Base-by-base conservation (phyloP, 495 filamentous ascomycete genomes). In the Aspergillus funiculosus region DNA sequence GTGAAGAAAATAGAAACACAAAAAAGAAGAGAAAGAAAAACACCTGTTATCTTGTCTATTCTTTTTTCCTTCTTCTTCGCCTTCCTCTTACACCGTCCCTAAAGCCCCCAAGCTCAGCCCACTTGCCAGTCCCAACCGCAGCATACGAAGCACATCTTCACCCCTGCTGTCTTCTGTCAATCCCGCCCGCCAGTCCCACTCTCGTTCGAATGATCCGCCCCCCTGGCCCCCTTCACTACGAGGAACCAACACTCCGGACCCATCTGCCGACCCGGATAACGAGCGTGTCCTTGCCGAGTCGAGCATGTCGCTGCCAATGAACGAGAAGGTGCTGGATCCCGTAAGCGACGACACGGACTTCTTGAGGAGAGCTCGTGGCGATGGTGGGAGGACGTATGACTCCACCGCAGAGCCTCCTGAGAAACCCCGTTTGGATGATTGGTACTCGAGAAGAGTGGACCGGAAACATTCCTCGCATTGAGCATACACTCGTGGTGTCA, bases 141-240 rank as follows among this genome's bases (percentile, higher is more conserved):
- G 54, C 55, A 86, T 71, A 43, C 72, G 66, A 28, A 95, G 64
- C 1, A 95, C 67, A 55, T 90, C 84, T 52, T 75, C 69, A 0
- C 79, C 86, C 40, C 55, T 78, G 8, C 71, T 73, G 21, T 69
- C 66, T 32, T 75, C 77, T 9, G 68, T 57, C 39, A 91, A 61
- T 8, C 77, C 78, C 5, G 66, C 70, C 50, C 89, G 67, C 89
- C 89, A 96, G 66, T 96, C 89, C 89, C 89, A 95, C 0, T 83
- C 83, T 39, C 86, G 70, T 44, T 66, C 63, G 13, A 48, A 46
- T 15, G 37, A 42, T 21, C 67, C 62, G 9, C 67, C 69, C 53
- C 29, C 37, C 3, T 75, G 71, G 21, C 39, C 55, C 11, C 59
- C 59, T 26, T 54, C 52, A 1, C 58, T 53, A 17, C 57, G 57